Percentiles rank a stretch among this genome's conserved stretches.
Evolutionary conservation across 257 asterid genomes (phyloP).

Genomic region (Solanum virginianum): DNA sequence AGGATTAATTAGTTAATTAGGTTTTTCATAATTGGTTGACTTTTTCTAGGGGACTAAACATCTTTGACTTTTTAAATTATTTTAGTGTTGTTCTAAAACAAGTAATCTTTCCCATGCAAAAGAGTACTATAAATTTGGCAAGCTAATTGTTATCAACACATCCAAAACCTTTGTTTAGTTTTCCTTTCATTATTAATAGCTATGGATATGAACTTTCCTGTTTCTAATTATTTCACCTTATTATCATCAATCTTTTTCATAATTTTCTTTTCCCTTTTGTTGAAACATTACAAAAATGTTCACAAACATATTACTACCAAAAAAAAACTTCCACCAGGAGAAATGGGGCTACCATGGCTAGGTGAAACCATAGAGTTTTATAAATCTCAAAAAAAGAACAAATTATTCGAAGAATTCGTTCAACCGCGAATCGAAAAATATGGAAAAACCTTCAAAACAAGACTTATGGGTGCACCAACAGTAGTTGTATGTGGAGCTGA

Average conservation of each 20-base stretch:
- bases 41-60: not conserved
- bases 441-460: slow-evolving; percentile 67
- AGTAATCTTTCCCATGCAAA: slow-evolving; percentile 13
- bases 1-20: not conserved
- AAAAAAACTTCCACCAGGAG: slow-evolving; percentile 61
- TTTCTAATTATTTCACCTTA: slow-evolving; percentile 1
- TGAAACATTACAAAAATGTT: slow-evolving; percentile 3
- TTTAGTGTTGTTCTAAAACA: not conserved
- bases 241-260: slow-evolving; percentile 6
- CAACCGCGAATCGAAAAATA: slow-evolving; percentile 39
- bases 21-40: not conserved
- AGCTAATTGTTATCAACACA: not conserved
- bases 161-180: not conserved
- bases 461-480: slow-evolving; percentile 67
- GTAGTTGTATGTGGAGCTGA: slow-evolving; percentile 77
- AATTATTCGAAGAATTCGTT: slow-evolving; percentile 53
- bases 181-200: slow-evolving; percentile 13
- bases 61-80: slow-evolving; percentile 2
- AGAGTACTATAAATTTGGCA: slow-evolving; percentile 7
- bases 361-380: slow-evolving; percentile 74
- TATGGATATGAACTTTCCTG: slow-evolving; percentile 8
- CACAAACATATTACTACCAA: slow-evolving; percentile 2
- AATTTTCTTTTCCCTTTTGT: slow-evolving; percentile 10
- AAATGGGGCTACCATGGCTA: slow-evolving; percentile 67
- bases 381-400: slow-evolving; percentile 63